phyloP scores from a whole-genome alignment of 2,329 filamentous ascomycete species.

The Pyricularia sp. region DNA sequence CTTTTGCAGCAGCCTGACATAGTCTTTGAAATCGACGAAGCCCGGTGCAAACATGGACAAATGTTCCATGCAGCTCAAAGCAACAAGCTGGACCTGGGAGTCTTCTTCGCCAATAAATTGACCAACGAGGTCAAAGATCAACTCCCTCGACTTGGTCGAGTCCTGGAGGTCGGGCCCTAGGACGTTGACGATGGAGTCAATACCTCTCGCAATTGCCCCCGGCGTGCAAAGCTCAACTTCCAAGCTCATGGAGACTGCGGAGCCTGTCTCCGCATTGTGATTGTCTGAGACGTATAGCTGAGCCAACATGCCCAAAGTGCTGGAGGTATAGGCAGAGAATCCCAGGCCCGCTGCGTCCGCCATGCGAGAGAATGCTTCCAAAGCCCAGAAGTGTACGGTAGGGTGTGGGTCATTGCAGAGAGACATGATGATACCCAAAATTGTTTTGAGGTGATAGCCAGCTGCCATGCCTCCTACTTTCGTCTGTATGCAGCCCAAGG shows the following conservation, averaged over 20 bases:
- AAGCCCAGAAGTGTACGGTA: slow-evolving; percentile 90
- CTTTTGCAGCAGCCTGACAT: slow-evolving; percentile 73
- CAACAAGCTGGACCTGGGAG: slow-evolving; percentile 61
- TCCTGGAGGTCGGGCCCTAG: slow-evolving; percentile 93
- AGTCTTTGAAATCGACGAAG: slow-evolving; percentile 73
- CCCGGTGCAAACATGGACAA: slow-evolving; percentile 85
- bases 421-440: slow-evolving; percentile 96
- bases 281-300: slow-evolving; percentile 88
- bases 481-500: slow-evolving; percentile 85
- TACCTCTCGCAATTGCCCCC: slow-evolving; percentile 74
- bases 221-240: slow-evolving; percentile 71
- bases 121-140: slow-evolving; percentile 78
- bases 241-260: slow-evolving; percentile 78
- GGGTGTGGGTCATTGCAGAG: slow-evolving; percentile 93
- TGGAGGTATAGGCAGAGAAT: slow-evolving; percentile 83
- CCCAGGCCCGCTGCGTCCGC: slow-evolving; percentile 88
- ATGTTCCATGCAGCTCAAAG: slow-evolving; percentile 79
- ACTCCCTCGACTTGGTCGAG: slow-evolving; percentile 78
- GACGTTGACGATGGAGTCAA: slow-evolving; percentile 95
- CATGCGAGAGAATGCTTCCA: slow-evolving; percentile 78
- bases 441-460: slow-evolving; percentile 91
- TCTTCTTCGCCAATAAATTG: slow-evolving; percentile 68
- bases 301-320: slow-evolving; percentile 85
- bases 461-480: slow-evolving; percentile 97
- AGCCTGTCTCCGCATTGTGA: slow-evolving; percentile 76